Evolutionary conservation across 805 yeast genomes (phyloP).

Genomic region (Yarrowia deformans): DNA sequence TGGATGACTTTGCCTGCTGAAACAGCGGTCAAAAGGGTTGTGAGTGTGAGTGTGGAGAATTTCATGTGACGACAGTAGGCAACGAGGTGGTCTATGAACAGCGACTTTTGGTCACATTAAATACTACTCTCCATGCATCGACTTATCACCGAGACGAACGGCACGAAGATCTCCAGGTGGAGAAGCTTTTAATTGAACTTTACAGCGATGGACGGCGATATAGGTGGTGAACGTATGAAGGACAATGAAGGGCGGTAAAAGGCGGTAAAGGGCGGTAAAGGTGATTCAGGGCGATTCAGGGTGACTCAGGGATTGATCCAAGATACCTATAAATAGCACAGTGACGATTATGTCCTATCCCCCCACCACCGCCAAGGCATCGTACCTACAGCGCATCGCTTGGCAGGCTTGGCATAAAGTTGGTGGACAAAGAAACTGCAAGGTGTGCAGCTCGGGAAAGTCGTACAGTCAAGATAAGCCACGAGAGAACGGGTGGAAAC

Average conservation of each 20-base stretch:
- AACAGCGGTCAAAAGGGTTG: background rate
- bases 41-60: background rate
- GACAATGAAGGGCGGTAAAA: too few species aligned
- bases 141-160: slow-evolving; percentile 13
- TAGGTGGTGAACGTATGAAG: too few species aligned
- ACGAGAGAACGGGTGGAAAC: background rate
- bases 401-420: slow-evolving; percentile 5
- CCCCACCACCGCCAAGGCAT: slow-evolving; percentile 5
- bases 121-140: background rate
- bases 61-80: background rate
- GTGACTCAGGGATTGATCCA: too few species aligned
- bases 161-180: slow-evolving; percentile 18
- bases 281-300: too few species aligned
- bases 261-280: too few species aligned
- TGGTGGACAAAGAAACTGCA: background rate
- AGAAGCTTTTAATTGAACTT: slow-evolving; percentile 17
- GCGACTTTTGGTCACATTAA: too few species aligned
- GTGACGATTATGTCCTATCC: too few species aligned
- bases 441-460: too few species aligned
- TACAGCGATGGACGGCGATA: background rate
- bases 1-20: slow-evolving; percentile 23
- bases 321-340: too few species aligned
- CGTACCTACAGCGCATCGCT: background rate
- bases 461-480: background rate
- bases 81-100: too few species aligned